Evolutionary conservation across 371 early-diverging fungal genomes (phyloP).

Genomic region (Syncephalastrum sp.): DNA sequence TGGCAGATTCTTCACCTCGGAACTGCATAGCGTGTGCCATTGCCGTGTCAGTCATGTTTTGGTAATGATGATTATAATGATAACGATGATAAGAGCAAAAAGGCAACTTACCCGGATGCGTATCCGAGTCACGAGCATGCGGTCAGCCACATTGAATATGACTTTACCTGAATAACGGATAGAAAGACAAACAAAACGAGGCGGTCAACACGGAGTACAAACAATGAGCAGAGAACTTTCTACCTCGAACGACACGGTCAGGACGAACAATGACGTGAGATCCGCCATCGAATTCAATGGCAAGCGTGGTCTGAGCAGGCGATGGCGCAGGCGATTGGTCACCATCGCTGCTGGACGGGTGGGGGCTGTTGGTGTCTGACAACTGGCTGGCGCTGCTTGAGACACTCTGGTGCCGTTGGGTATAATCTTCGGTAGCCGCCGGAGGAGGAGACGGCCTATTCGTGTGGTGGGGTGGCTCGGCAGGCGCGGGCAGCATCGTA

Average conservation of each 20-base stretch:
- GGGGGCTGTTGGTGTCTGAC: too few relatives aligned
- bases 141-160: neutral
- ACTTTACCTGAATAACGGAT: too few relatives aligned
- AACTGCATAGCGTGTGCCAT: constrained; percentile 21
- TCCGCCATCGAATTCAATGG: constrained; percentile 50
- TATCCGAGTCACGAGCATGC: too few relatives aligned
- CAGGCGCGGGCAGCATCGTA: constrained; percentile 8
- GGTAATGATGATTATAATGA: too few relatives aligned
- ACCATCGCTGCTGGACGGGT: constrained; percentile 2
- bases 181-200: neutral
- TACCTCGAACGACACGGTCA: constrained; percentile 44
- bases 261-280: constrained; percentile 48
- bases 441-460: constrained; percentile 10
- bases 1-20: constrained; percentile 49
- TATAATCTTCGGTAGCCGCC: too few relatives aligned
- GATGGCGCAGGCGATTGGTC: neutral
- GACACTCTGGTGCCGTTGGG: too few relatives aligned
- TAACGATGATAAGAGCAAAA: neutral
- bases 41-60: too few relatives aligned
- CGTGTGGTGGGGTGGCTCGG: constrained; percentile 12
- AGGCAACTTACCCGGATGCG: neutral
- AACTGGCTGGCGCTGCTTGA: too few relatives aligned
- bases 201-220: neutral
- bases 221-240: neutral
- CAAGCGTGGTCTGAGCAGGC: constrained; percentile 6